Evolutionary conservation across 2,329 filamentous ascomycete genomes (phyloP).

Genomic region (Tolypocladium paradoxum): DNA sequence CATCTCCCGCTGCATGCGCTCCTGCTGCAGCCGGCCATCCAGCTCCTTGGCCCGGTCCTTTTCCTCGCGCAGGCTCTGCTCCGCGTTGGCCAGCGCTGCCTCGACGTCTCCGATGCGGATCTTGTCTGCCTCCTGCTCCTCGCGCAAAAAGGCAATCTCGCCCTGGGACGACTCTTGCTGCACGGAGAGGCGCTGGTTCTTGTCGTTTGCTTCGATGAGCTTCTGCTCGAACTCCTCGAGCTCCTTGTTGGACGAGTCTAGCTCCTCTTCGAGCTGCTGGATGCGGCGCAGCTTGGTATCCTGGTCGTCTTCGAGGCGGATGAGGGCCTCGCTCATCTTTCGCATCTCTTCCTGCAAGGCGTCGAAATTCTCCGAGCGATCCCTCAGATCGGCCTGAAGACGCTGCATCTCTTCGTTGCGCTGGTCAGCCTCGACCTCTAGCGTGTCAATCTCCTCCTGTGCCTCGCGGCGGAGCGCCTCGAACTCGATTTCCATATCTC

Average conservation of each 20-base stretch:
- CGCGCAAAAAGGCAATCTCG: conserved; percentile 88
- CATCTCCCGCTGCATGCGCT: conserved; percentile 77
- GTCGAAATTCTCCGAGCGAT: conserved; percentile 76
- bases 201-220: conserved; percentile 74
- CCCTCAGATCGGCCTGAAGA: conserved; percentile 60
- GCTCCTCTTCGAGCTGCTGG: conserved; percentile 70
- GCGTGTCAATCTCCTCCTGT: conserved; percentile 53
- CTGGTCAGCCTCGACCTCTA: conserved; percentile 63
- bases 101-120: conserved; percentile 94
- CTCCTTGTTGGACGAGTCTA: conserved; percentile 76
- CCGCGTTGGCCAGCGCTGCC: conserved; percentile 66
- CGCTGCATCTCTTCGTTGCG: conserved; percentile 60
- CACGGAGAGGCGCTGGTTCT: conserved; percentile 77
- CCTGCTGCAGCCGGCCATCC: conserved; percentile 64
- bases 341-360: conserved; percentile 93
- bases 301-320: conserved; percentile 83
- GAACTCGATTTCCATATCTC: conserved; percentile 49
- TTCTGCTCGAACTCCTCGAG: conserved; percentile 77
- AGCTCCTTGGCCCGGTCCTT: conserved; percentile 65
- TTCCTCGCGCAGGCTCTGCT: conserved; percentile 73
- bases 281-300: conserved; percentile 69
- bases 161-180: conserved; percentile 87
- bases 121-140: conserved; percentile 96
- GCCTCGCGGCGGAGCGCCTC: conserved; percentile 51
- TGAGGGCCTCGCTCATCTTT: conserved; percentile 74